phyloP scores from a whole-genome alignment of 2,329 filamentous ascomycete species.

The Aspergillus costaricaensis region DNA sequence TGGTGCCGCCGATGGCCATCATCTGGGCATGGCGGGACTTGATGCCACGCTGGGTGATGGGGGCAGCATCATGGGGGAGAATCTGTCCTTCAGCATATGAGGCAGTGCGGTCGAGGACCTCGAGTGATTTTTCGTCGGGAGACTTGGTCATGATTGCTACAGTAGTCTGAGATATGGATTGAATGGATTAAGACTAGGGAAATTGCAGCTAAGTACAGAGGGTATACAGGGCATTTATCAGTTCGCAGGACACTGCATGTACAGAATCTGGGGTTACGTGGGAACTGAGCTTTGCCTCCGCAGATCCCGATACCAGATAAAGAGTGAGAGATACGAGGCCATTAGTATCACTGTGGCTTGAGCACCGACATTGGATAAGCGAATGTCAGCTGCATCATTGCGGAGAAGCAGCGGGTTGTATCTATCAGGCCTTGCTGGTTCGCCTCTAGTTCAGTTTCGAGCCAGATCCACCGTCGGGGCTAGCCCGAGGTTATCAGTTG shows the following conservation, averaged over 20 bases:
- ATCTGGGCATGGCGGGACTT: slow-evolving; percentile 14
- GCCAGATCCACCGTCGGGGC: not conserved
- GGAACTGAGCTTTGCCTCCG: not conserved
- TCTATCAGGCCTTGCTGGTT: not conserved
- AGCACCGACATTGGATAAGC: not conserved
- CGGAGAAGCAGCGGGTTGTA: not conserved
- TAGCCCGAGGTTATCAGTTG: not conserved
- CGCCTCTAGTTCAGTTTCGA: not conserved
- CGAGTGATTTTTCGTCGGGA: not conserved
- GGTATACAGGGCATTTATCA: not conserved
- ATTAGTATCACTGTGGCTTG: not conserved
- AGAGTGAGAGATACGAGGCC: not conserved
- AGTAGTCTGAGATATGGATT: no score
- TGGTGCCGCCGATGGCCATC: slow-evolving; percentile 11
- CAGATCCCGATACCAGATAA: not conserved
- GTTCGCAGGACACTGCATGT: not conserved
- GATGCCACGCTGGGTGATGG: slow-evolving; percentile 6
- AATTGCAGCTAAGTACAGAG: not conserved
- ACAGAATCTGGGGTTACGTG: not conserved
- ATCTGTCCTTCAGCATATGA: not conserved
- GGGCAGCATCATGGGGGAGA: not conserved
- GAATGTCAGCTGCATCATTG: not conserved
- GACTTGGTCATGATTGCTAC: not conserved
- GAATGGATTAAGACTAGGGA: not conserved
- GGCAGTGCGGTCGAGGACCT: not conserved